Conservation (phyloP, 192 early-diverging fungal genomes). For the Coemansia sp. region DNA sequence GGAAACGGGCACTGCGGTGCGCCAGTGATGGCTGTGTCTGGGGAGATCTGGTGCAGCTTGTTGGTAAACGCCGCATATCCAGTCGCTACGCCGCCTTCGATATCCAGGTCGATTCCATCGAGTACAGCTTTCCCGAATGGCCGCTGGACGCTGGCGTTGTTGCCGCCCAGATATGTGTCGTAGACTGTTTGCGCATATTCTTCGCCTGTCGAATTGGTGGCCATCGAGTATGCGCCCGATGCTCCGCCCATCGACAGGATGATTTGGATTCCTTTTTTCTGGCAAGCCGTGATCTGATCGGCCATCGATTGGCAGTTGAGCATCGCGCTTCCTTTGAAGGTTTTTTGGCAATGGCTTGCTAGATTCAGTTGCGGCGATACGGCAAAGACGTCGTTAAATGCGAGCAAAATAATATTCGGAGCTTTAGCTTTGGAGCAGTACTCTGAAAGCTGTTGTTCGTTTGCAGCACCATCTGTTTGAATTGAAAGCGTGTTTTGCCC, state of each 20-base stretch:
- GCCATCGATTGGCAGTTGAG: slow-evolving; percentile 62
- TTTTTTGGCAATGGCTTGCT: slow-evolving; percentile 57
- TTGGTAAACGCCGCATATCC: slow-evolving; percentile 57
- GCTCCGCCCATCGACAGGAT: slow-evolving; percentile 70
- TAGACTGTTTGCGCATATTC: slow-evolving; percentile 63
- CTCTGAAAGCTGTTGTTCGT: slow-evolving; percentile 38
- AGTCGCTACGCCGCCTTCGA: slow-evolving; percentile 55
- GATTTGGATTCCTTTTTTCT: slow-evolving; percentile 62
- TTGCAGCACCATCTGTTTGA: slow-evolving; percentile 24
- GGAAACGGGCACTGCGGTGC: slow-evolving; percentile 70
- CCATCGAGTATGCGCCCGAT: slow-evolving; percentile 61
- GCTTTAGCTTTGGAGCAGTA: slow-evolving; percentile 53
- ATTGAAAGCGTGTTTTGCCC: slow-evolving; percentile 57
- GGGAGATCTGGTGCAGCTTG: slow-evolving; percentile 58
- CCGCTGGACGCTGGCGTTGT: slow-evolving; percentile 35
- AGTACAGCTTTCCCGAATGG: slow-evolving; percentile 64
- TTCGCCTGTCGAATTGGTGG: slow-evolving; percentile 33
- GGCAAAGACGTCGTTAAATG: slow-evolving; percentile 61
- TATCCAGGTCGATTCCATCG: slow-evolving; percentile 65
- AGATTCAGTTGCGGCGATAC: slow-evolving; percentile 64
- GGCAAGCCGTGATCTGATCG: slow-evolving; percentile 67
- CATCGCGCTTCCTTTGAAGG: slow-evolving; percentile 59
- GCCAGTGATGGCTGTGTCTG: slow-evolving; percentile 54
- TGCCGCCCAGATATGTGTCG: slow-evolving; percentile 66
- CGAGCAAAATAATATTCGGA: slow-evolving; percentile 53